Conservation (phyloP, 306 rosid genomes). For the Malus orientalis region DNA sequence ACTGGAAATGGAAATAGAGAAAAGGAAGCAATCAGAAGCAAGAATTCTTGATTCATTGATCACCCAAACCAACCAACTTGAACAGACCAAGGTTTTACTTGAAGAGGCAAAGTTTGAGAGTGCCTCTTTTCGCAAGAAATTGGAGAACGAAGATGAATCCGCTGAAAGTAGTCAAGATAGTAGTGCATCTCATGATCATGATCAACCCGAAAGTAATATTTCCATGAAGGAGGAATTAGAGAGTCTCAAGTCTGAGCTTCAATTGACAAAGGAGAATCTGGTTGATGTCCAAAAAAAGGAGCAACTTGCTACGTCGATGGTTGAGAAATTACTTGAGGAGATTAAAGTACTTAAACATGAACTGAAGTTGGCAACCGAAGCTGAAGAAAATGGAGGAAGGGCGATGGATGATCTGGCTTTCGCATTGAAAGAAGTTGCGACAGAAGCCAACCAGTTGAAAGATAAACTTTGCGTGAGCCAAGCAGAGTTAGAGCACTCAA, state of each 20-base stretch:
- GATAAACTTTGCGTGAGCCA: slow-evolving; percentile 30
- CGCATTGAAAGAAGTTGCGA: slow-evolving; percentile 78
- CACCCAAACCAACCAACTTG: slow-evolving; percentile 54
- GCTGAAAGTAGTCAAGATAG: neutral
- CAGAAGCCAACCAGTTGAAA: slow-evolving; percentile 59
- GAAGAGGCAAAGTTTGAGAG: slow-evolving; percentile 57
- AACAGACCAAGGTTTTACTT: slow-evolving; percentile 39
- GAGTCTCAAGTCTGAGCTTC: slow-evolving; percentile 17
- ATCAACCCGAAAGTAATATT: neutral
- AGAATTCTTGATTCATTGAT: slow-evolving; percentile 47
- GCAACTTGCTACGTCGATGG: neutral
- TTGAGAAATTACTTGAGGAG: slow-evolving; percentile 25
- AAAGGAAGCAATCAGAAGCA: slow-evolving; percentile 45
- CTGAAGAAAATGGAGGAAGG: slow-evolving; percentile 69
- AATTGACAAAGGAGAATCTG: slow-evolving; percentile 12
- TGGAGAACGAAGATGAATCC: slow-evolving; percentile 16
- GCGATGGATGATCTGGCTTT: slow-evolving; percentile 88
- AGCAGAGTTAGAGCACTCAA: slow-evolving; percentile 52
- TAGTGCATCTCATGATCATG: neutral
- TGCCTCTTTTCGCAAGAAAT: slow-evolving; percentile 28
- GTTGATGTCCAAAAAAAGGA: slow-evolving; percentile 14
- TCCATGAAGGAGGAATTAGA: neutral
- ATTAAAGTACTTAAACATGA: slow-evolving; percentile 34
- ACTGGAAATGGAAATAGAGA: slow-evolving; percentile 37
- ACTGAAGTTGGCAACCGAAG: slow-evolving; percentile 42